A percentile compares a stretch with the other conserved stretches of the same genome.
phyloP scores from a whole-genome alignment of 2,329 filamentous ascomycete genomes.

The Aspergillus calidoustus region DNA sequence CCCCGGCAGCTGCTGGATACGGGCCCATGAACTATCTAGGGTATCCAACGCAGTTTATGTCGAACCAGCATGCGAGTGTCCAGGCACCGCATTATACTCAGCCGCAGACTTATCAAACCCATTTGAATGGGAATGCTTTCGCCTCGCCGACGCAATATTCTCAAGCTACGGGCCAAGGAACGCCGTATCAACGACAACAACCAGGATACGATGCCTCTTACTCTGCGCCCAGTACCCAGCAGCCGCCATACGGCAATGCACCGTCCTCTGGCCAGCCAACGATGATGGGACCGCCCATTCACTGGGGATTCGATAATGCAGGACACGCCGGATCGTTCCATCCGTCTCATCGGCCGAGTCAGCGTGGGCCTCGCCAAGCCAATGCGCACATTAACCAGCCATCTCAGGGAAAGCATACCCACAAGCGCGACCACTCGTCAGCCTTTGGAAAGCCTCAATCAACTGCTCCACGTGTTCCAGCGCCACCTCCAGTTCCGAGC shows the following conservation, averaged over 20 bases:
- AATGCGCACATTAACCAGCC: constrained; percentile 29
- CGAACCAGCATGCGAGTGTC: constrained; percentile 30
- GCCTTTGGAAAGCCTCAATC: constrained; percentile 42
- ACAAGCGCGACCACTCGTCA: constrained; percentile 44
- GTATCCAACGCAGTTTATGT: constrained; percentile 33
- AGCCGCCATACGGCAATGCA: constrained; percentile 25
- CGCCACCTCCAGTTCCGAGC: constrained; percentile 50
- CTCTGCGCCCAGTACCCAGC: constrained; percentile 28
- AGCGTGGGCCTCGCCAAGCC: constrained; percentile 30
- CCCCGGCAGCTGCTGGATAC: constrained; percentile 33
- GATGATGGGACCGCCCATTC: constrained; percentile 60
- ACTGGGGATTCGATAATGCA: constrained; percentile 57
- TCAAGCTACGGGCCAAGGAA: constrained; percentile 27
- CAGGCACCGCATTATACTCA: constrained; percentile 32
- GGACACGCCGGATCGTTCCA: constrained; percentile 55
- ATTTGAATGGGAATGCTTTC: constrained; percentile 27
- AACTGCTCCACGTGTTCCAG: constrained; percentile 37
- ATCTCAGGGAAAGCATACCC: constrained; percentile 24
- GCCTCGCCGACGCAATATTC: constrained; percentile 31
- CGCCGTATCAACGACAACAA: constrained; percentile 33
- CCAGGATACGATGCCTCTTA: constrained; percentile 34
- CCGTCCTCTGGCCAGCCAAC: constrained; percentile 36
- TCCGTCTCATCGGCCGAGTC: constrained; percentile 37
- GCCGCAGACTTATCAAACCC: constrained; percentile 30
- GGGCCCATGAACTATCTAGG: constrained; percentile 34